Evolutionary conservation across 306 rosid species (phyloP).

Genomic region (Fragaria vesca): DNA sequence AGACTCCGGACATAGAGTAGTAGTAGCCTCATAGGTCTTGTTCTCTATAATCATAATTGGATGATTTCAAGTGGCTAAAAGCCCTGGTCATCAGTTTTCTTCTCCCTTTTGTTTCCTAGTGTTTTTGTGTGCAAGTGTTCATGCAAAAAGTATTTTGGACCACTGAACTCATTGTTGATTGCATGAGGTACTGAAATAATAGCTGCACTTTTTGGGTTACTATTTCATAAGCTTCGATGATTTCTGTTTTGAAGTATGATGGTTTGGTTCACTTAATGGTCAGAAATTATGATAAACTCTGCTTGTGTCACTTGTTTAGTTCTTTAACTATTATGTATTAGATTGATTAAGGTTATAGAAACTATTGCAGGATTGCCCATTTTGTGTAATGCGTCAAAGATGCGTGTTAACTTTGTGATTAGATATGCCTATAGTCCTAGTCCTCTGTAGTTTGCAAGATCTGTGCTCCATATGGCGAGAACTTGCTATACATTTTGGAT

Average conservation of each 20-base stretch:
- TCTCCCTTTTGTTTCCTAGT: conserved; percentile 14
- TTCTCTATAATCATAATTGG: conserved; percentile 37
- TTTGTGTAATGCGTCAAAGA: neutral
- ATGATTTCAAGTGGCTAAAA: conserved; percentile 56
- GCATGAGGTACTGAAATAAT: conserved; percentile 1
- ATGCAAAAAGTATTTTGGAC: conserved; percentile 22
- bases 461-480: neutral
- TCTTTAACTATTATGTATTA: neutral
- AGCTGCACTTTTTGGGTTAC: neutral
- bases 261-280: neutral
- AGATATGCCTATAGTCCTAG: neutral
- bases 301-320: neutral
- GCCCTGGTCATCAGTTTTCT: conserved; percentile 50
- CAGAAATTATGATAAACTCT: neutral
- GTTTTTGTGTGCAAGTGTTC: conserved; percentile 20
- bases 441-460: neutral
- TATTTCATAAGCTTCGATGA: neutral
- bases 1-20: conserved; percentile 7
- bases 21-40: neutral
- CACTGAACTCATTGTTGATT: conserved; percentile 25
- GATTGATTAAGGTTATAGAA: neutral
- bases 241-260: neutral
- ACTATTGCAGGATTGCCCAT: neutral
- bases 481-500: neutral
- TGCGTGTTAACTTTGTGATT: neutral